Evolutionary conservation across 106 monocot genomes (phyloP).

Genomic region (Dactylorhiza incarnata): DNA sequence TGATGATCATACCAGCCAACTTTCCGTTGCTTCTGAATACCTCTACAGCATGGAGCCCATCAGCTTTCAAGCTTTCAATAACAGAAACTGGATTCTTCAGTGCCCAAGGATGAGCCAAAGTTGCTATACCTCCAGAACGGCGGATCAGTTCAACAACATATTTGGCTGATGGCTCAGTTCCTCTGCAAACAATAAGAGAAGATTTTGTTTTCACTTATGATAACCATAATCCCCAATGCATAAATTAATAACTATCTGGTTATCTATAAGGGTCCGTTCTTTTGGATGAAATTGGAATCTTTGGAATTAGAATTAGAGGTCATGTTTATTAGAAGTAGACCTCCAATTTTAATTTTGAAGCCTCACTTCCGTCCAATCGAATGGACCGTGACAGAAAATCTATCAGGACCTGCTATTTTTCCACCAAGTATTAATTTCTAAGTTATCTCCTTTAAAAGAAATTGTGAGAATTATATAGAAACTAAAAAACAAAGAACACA

Average conservation of each 20-base stretch:
- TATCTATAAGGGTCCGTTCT: background rate
- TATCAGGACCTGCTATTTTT: too few species aligned
- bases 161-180: constrained; percentile 69
- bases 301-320: too few species aligned
- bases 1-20: constrained; percentile 42
- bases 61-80: constrained; percentile 56
- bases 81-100: constrained; percentile 67
- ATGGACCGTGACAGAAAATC: too few species aligned
- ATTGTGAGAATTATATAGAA: too few species aligned
- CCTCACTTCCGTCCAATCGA: too few species aligned
- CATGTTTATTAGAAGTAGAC: too few species aligned
- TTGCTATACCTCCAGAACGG: constrained; percentile 67
- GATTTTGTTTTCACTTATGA: background rate
- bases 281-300: too few species aligned
- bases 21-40: constrained; percentile 88
- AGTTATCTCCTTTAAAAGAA: background rate
- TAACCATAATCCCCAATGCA: background rate
- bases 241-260: background rate
- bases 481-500: too few species aligned
- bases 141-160: constrained; percentile 66
- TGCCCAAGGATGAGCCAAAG: constrained; percentile 91
- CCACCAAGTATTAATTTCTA: too few species aligned
- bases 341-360: too few species aligned
- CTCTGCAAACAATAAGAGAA: constrained; percentile 29
- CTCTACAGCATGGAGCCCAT: constrained; percentile 86